Conservation (phyloP, 257 asterid genomes). For the Solanum neorickii region DNA sequence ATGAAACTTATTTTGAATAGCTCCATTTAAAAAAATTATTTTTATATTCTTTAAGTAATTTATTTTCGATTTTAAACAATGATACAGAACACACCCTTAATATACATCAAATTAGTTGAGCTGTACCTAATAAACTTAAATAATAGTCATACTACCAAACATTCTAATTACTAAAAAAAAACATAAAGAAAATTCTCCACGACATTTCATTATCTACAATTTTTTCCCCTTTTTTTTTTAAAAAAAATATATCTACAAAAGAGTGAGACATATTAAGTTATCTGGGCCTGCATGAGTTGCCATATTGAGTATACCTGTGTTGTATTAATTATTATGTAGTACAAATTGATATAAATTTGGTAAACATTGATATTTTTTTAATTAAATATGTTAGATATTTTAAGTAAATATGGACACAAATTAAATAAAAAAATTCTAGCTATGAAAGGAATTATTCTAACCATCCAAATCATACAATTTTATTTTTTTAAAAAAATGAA, state of each 20-base stretch:
- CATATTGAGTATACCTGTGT: neutral
- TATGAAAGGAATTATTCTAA: neutral
- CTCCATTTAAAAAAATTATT: too few species aligned
- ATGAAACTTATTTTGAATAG: neutral
- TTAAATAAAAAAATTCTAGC: neutral
- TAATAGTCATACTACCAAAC: neutral
- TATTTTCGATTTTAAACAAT: too few species aligned
- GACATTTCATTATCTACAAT: neutral
- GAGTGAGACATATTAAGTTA: neutral
- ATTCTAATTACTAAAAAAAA: neutral
- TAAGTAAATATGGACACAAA: neutral
- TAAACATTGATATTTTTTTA: neutral
- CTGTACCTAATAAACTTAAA: neutral
- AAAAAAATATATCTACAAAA: neutral
- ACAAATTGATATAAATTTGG: neutral
- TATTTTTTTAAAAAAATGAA: neutral
- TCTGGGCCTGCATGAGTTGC: neutral
- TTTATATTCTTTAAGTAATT: too few species aligned
- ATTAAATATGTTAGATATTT: neutral
- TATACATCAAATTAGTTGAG: neutral
- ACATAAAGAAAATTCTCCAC: neutral
- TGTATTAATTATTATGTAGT: neutral
- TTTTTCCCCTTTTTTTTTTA: neutral
- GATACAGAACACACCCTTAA: neutral
- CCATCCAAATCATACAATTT: neutral